These are phyloP conservation scores for Rhizopogon vesiculosus DNA, from an alignment of 768 basidiomycete genomes.

Conservation along the genomic window DNA sequence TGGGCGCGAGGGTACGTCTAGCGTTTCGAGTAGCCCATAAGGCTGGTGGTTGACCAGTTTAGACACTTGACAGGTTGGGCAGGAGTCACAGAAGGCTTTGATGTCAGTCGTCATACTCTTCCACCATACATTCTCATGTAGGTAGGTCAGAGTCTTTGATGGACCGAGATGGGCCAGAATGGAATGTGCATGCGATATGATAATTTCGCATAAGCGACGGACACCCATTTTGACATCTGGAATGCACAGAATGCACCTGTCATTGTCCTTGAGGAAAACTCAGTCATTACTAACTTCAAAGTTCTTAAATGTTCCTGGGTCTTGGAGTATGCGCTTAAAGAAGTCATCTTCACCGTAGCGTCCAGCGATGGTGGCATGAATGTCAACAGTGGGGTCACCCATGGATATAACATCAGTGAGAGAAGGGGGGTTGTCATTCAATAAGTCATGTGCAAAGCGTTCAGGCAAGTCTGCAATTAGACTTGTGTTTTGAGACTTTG, in stretches of 20 bases:
- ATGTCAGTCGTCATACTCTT: conserved; percentile 15
- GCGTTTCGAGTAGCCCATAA: conserved; percentile 22
- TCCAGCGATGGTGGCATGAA: conserved; percentile 7
- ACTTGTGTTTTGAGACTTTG: neutral
- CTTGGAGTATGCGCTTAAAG: conserved; percentile 15
- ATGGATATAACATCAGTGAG: conserved; percentile 5
- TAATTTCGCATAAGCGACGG: conserved; percentile 10
- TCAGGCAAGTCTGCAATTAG: neutral
- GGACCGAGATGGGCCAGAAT: conserved; percentile 21
- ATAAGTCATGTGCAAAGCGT: neutral
- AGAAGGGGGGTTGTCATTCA: neutral
- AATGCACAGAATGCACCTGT: conserved; percentile 13
- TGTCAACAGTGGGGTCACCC: conserved; percentile 8
- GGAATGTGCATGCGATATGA: conserved; percentile 22
- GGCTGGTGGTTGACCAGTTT: conserved; percentile 22
- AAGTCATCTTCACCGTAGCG: conserved; percentile 17
- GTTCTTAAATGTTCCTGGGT: neutral
- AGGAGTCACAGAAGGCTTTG: conserved; percentile 15
- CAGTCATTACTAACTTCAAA: conserved; percentile 11
- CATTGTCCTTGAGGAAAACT: conserved; percentile 11
- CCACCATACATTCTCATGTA: conserved; percentile 23
- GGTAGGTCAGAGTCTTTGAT: conserved; percentile 18
- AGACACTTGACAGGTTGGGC: conserved; percentile 12
- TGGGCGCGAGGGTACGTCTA: too few species aligned
- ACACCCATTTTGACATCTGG: conserved; percentile 8